Evolutionary conservation across 2,329 filamentous ascomycete species (phyloP), one percentile per base, ranked within the genome.

Genomic region (Chaetoscypha palmicola): DNA sequence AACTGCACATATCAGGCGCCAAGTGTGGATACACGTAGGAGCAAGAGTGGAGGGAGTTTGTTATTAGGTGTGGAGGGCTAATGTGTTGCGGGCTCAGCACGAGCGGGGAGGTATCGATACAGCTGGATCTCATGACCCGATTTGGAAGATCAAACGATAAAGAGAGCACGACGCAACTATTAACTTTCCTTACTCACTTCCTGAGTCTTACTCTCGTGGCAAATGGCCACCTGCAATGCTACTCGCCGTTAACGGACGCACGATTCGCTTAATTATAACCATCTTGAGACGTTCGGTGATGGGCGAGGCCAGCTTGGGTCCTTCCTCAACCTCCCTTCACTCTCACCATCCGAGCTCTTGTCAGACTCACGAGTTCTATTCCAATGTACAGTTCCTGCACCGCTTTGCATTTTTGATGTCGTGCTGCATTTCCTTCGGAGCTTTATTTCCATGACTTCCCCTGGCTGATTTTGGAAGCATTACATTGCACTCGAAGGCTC

Each of bases 1-100:
- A 52, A 53, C 30, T 44, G 32, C 36, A 38, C 43, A 51, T 43
- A 43, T 43, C 42, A 50, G 51, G 46, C 44, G 43, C 45, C 30
- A 38, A 51, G 41, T 55, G 52, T 60, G 58, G 57, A 59, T 53
- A 55, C 53, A 55, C 48, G 47, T 52, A 46, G 38, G 28, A 53
- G 40, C 53, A 59, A 58, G 54, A 60, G 57, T 61, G 59, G 58
- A 58, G 55, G 56, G 17, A 44, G 22, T 23, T 21, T 45, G 14
- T 41, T 28, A 32, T 41, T 26, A 56, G 54, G 57, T 60, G 59
- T 60, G 59, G 56, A 62, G 56, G 52, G 52, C 58, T 61, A 59
- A 53, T 41, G 55, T 37, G 50, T 47, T 46, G 50, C 40, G 50
- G 43, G 50, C 38, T 44, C 48, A 44, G 41, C 32, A 46, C n/a